Evolutionary conservation across 176 grass and related monocot genomes (phyloP).

Genomic region (maize (Zea mays)): DNA sequence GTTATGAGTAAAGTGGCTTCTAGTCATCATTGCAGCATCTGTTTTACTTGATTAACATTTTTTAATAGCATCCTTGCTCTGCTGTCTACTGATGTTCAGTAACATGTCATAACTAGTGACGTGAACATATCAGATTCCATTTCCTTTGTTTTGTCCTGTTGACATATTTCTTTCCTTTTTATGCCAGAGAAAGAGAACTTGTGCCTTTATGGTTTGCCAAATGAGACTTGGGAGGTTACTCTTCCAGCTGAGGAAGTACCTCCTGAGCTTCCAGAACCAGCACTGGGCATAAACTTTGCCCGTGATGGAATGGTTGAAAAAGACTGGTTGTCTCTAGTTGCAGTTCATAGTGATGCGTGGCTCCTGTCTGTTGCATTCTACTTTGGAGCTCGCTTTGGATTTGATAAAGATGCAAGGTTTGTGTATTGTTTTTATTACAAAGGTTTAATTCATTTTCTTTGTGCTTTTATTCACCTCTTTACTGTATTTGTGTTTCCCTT

Average conservation of each 20-base stretch:
- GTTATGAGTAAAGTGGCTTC: slow-evolving; percentile 16
- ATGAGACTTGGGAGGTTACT: slow-evolving; percentile 77
- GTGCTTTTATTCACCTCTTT: not conserved
- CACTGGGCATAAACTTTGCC: slow-evolving; percentile 91
- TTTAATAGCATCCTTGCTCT: not conserved
- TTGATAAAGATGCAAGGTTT: slow-evolving; percentile 84
- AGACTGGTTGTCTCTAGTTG: slow-evolving; percentile 77
- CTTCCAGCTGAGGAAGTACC: slow-evolving; percentile 82
- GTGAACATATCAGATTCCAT: slow-evolving; percentile 10
- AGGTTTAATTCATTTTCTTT: not conserved
- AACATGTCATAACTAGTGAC: slow-evolving; percentile 4
- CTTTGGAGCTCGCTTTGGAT: slow-evolving; percentile 72
- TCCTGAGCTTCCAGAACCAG: slow-evolving; percentile 80
- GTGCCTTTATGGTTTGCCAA: slow-evolving; percentile 74
- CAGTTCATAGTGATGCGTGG: slow-evolving; percentile 90
- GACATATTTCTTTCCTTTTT: slow-evolving; percentile 14
- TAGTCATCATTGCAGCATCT: not conserved
- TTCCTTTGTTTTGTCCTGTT: slow-evolving; percentile 29
- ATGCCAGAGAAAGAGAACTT: slow-evolving; percentile 77
- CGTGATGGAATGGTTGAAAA: slow-evolving; percentile 75
- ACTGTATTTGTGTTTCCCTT: not conserved
- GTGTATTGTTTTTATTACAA: slow-evolving; percentile 13
- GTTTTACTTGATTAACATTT: slow-evolving; percentile 21
- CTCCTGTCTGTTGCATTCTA: slow-evolving; percentile 77
- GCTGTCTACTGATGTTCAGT: slow-evolving; percentile 12